phyloP scores from a whole-genome alignment of 768 basidiomycete species.

The Gloeophyllum trabeum region DNA sequence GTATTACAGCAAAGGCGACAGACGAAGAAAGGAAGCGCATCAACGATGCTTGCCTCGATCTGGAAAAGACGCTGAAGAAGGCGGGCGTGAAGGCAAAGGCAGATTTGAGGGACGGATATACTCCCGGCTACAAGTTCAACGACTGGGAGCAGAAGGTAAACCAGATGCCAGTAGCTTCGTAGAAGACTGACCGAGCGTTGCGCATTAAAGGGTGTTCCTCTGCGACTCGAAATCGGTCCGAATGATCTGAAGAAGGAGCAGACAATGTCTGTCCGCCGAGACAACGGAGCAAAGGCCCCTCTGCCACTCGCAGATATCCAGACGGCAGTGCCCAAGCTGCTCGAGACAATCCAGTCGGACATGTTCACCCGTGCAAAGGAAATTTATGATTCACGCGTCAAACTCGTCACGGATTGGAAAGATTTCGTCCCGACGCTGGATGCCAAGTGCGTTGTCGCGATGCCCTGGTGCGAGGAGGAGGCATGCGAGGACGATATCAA shows the following conservation, averaged over 20 bases:
- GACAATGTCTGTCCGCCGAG: slow-evolving; percentile 76
- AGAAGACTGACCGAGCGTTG: slow-evolving; percentile 1
- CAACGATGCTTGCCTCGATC: slow-evolving; percentile 65
- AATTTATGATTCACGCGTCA: slow-evolving; percentile 59
- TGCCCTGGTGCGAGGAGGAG: slow-evolving; percentile 95
- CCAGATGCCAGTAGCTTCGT: too few species aligned
- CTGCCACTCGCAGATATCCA: slow-evolving; percentile 38
- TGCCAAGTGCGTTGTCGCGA: slow-evolving; percentile 72
- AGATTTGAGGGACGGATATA: slow-evolving; percentile 91
- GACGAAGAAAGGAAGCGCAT: slow-evolving; percentile 61
- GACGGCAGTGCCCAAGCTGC: slow-evolving; percentile 44
- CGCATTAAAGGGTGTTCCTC: slow-evolving; percentile 86
- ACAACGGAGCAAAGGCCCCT: slow-evolving; percentile 51
- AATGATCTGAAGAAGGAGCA: slow-evolving; percentile 79
- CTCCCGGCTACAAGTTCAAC: slow-evolving; percentile 98
- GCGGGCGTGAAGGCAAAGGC: slow-evolving; percentile 76
- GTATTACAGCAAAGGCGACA: slow-evolving; percentile 77
- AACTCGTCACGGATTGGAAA: slow-evolving; percentile 77
- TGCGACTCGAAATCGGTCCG: slow-evolving; percentile 95
- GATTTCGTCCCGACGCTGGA: slow-evolving; percentile 89
- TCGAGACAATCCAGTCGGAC: slow-evolving; percentile 80
- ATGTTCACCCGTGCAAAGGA: slow-evolving; percentile 78
- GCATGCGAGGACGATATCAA: slow-evolving; percentile 98
- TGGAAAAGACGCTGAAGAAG: slow-evolving; percentile 63
- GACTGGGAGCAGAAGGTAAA: slow-evolving; percentile 96